These are phyloP conservation scores for Trichoderma aggressivum DNA, from an alignment of 2,329 filamentous ascomycete species.

Conservation along the genomic window DNA sequence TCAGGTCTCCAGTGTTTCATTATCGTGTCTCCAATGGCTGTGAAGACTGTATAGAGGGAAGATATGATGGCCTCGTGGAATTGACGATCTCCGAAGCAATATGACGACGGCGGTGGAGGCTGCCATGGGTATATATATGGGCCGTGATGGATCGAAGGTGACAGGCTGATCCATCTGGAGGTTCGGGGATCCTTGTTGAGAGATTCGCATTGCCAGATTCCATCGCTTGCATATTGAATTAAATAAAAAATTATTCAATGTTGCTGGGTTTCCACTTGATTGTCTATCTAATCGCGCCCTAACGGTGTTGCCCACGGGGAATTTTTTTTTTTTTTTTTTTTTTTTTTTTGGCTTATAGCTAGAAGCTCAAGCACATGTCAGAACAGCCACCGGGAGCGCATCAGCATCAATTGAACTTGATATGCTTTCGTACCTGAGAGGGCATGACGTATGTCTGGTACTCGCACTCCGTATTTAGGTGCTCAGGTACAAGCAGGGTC, in stretches of 20 bases:
- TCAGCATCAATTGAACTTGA: background rate
- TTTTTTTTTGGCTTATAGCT: background rate
- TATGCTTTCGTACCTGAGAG: conserved; percentile 13
- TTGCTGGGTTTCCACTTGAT: background rate
- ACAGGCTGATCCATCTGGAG: background rate
- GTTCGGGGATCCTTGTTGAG: background rate
- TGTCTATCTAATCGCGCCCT: background rate
- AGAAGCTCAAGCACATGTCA: background rate
- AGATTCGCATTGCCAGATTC: background rate
- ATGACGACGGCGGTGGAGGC: conserved; percentile 18
- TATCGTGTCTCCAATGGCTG: conserved; percentile 29
- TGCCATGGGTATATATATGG: background rate
- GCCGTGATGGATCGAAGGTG: background rate
- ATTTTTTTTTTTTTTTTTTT: background rate
- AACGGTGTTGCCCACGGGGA: background rate
- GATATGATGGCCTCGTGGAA: conserved; percentile 3
- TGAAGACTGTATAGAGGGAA: background rate
- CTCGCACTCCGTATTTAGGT: background rate
- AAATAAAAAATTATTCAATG: background rate
- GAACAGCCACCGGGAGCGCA: background rate
- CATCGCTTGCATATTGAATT: background rate
- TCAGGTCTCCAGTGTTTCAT: conserved; percentile 28
- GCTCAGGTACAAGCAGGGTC: background rate
- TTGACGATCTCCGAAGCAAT: background rate
- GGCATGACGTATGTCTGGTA: background rate